Evolutionary conservation across 1,139 yeast genomes (phyloP).

Genomic region (Oligophagozyma castellii): DNA sequence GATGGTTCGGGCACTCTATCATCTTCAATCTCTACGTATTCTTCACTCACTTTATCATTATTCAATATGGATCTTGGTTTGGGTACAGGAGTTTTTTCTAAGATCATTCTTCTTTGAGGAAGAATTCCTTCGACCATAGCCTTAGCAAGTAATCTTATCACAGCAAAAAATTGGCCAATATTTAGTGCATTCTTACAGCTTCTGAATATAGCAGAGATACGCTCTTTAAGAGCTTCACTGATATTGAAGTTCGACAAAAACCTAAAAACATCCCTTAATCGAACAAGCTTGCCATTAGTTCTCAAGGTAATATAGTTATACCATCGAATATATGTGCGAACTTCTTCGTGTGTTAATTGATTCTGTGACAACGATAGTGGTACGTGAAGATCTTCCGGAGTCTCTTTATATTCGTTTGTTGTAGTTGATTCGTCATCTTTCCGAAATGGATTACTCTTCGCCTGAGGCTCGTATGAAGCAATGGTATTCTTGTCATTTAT

Average conservation of each 20-base stretch:
- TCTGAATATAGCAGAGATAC: constrained; percentile 37
- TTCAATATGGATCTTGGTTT: constrained; percentile 55
- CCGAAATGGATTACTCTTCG: constrained; percentile 1
- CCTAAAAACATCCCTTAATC: constrained; percentile 47
- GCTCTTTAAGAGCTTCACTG: constrained; percentile 29
- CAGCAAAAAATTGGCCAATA: constrained; percentile 66
- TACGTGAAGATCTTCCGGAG: constrained; percentile 24
- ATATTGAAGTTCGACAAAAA: constrained; percentile 52
- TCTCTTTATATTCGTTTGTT: constrained; percentile 11
- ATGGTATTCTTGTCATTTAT: constrained; percentile 1
- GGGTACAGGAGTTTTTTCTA: constrained; percentile 44
- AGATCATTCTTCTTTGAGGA: constrained; percentile 40
- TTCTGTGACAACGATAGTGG: constrained; percentile 51
- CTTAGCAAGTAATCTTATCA: constrained; percentile 51
- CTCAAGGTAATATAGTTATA: constrained; percentile 55
- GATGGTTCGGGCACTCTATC: constrained; percentile 2
- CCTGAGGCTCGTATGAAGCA: neutral
- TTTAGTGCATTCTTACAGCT: constrained; percentile 40
- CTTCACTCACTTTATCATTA: constrained; percentile 26
- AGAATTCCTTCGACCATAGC: constrained; percentile 28
- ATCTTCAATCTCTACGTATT: constrained; percentile 21
- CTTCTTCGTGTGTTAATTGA: constrained; percentile 50
- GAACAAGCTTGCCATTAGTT: constrained; percentile 39
- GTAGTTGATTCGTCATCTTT: constrained; percentile 1
- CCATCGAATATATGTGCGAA: constrained; percentile 66